Evolutionary conservation across 352 stramenopile species (phyloP).

Genomic region (Phytophthora boehmeriae): DNA sequence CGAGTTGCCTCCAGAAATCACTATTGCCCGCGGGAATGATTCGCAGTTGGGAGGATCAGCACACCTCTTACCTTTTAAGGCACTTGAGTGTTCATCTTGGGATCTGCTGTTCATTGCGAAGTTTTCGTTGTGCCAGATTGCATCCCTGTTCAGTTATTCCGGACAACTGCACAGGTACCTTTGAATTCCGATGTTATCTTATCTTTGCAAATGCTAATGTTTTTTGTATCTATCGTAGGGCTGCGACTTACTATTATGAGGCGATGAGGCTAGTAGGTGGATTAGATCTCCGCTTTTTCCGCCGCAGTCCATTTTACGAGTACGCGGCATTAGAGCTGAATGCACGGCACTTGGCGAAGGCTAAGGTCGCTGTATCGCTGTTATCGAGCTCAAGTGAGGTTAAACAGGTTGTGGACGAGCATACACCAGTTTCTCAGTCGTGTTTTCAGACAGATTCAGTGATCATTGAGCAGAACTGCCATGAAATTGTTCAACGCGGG

Average conservation of each 20-base stretch:
- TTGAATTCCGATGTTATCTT: background rate
- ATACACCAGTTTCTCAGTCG: background rate
- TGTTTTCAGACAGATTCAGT: slow-evolving; percentile 31
- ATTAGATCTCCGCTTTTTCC: slow-evolving; percentile 58
- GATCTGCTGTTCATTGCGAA: slow-evolving; percentile 66
- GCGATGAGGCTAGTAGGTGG: slow-evolving; percentile 76
- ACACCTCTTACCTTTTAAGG: slow-evolving; percentile 59
- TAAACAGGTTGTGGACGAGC: background rate
- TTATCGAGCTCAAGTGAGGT: slow-evolving; percentile 8
- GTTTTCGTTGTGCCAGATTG: slow-evolving; percentile 63
- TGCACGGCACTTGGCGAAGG: slow-evolving; percentile 46
- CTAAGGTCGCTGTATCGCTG: slow-evolving; percentile 52
- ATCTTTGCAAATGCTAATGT: slow-evolving; percentile 2
- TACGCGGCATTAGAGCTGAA: slow-evolving; percentile 71
- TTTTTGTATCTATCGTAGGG: slow-evolving; percentile 23
- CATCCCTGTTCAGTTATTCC: slow-evolving; percentile 52
- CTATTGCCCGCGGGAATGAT: slow-evolving; percentile 2
- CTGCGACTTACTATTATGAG: slow-evolving; percentile 61
- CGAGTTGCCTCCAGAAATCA: slow-evolving; percentile 49
- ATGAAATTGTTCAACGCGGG: slow-evolving; percentile 50
- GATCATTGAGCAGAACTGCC: slow-evolving; percentile 49
- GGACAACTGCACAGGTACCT: slow-evolving; percentile 60
- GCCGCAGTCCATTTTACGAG: slow-evolving; percentile 61
- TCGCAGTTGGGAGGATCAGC: slow-evolving; percentile 22
- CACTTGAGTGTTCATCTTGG: slow-evolving; percentile 76